phyloP scores from a whole-genome alignment of 306 rosid species.

The Trifolium dubium region DNA sequence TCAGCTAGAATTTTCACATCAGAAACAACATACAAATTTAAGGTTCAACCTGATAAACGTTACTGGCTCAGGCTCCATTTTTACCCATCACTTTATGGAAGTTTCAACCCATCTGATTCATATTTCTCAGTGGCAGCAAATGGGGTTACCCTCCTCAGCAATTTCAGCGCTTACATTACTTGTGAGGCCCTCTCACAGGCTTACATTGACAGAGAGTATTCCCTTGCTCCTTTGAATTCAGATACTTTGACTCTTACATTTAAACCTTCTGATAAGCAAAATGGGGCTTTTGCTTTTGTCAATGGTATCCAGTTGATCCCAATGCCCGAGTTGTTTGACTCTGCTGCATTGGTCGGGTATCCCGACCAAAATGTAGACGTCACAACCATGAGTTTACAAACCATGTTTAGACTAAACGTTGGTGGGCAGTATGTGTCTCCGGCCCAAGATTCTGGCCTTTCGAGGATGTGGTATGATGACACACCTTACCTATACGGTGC shows the following conservation, averaged over 20 bases:
- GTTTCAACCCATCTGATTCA: slow-evolving; percentile 34
- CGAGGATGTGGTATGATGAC: slow-evolving; percentile 62
- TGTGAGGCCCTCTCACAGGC: slow-evolving; percentile 60
- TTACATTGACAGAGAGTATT: slow-evolving; percentile 58
- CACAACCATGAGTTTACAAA: slow-evolving; percentile 42
- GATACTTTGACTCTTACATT: slow-evolving; percentile 46
- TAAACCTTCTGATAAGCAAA: slow-evolving; percentile 49
- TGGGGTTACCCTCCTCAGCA: slow-evolving; percentile 51
- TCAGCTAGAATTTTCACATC: slow-evolving; percentile 54
- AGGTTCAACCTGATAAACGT: slow-evolving; percentile 42
- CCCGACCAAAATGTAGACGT: slow-evolving; percentile 37
- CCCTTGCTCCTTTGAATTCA: slow-evolving; percentile 50
- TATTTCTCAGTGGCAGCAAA: slow-evolving; percentile 57
- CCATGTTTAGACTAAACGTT: slow-evolving; percentile 60
- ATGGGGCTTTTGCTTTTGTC: slow-evolving; percentile 49
- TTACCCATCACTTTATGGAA: slow-evolving; percentile 51
- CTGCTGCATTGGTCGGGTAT: slow-evolving; percentile 45
- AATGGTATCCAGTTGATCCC: slow-evolving; percentile 56
- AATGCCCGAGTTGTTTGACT: slow-evolving; percentile 51
- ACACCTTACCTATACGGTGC: slow-evolving; percentile 53
- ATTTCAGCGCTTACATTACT: slow-evolving; percentile 54
- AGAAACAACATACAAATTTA: slow-evolving; percentile 49
- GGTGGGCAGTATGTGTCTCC: slow-evolving; percentile 62
- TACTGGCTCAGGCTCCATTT: slow-evolving; percentile 64
- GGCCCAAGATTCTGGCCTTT: slow-evolving; percentile 51